Conservation (phyloP, 75 land plant genomes). For the Picea glauca region DNA sequence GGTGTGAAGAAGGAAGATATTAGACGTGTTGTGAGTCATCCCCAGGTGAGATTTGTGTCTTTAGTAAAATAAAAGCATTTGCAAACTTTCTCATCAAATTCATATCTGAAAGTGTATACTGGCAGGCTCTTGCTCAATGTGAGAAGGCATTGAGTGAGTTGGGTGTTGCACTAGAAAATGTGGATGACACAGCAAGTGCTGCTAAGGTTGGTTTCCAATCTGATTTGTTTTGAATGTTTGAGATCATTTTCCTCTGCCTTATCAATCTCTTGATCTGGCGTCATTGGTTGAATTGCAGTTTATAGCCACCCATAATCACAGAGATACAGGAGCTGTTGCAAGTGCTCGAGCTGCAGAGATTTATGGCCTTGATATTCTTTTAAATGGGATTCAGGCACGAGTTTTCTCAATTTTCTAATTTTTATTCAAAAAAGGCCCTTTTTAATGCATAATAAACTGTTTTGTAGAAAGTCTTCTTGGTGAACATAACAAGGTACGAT, state of each 20-base stretch:
- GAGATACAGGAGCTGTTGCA: conserved; percentile 46
- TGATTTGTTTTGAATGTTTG: background rate
- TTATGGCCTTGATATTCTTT: conserved; percentile 41
- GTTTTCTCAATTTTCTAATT: background rate
- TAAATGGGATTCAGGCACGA: conserved; percentile 63
- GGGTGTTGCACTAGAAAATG: conserved; percentile 52
- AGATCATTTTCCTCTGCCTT: no score
- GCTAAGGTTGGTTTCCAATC: conserved; percentile 51
- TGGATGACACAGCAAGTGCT: conserved; percentile 78
- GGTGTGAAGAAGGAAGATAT: conserved; percentile 60
- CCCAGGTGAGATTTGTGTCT: conserved; percentile 48
- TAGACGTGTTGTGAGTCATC: conserved; percentile 78
- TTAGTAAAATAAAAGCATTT: background rate
- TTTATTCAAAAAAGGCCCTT: no score
- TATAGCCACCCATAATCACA: conserved; percentile 21
- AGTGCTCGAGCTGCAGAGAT: conserved; percentile 41
- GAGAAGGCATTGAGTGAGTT: conserved; percentile 48
- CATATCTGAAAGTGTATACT: background rate
- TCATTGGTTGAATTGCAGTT: conserved; percentile 13
- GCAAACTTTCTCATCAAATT: background rate
- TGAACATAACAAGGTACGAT: background rate
- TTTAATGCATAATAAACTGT: no score
- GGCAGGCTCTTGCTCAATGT: conserved; percentile 65
- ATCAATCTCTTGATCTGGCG: no score
- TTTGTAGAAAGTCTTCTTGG: no score